These are phyloP conservation scores for Gaillardinia entomophila DNA, from an alignment of 805 yeast genomes.

Conservation along the genomic window DNA sequence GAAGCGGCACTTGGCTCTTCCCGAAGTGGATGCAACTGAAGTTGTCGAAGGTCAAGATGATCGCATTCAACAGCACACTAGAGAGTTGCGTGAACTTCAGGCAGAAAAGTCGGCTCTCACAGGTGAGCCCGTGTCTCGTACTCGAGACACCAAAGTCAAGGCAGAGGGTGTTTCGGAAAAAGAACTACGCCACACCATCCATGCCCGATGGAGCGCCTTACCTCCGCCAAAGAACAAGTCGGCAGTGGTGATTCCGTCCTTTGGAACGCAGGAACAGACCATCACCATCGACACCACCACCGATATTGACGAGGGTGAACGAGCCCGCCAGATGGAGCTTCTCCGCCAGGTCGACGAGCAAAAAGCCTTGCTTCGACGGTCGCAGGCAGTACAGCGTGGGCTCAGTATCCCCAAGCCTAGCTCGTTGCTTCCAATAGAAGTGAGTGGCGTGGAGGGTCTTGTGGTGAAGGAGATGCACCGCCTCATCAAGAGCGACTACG, in stretches of 20 bases:
- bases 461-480: constrained; percentile 26
- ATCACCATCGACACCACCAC: constrained; percentile 1
- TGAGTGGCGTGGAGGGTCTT: constrained; percentile 4
- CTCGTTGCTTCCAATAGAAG: constrained; percentile 1
- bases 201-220: constrained; percentile 8
- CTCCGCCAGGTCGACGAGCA: constrained; percentile 21
- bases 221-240: constrained; percentile 36
- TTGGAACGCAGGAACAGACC: constrained; percentile 15
- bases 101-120: constrained; percentile 26
- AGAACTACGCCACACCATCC: constrained; percentile 2
- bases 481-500: constrained; percentile 39
- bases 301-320: constrained; percentile 17
- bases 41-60: background rate
- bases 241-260: constrained; percentile 28
- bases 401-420: constrained; percentile 35
- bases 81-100: background rate
- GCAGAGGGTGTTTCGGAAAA: too few relatives aligned
- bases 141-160: too few relatives aligned
- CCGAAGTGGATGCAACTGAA: constrained; percentile 9
- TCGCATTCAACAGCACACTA: background rate
- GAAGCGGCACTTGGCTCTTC: constrained; percentile 21
- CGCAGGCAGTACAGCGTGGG: constrained; percentile 42
- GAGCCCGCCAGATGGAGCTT: constrained; percentile 15
- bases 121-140: background rate
- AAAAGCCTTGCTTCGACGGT: constrained; percentile 30